Evolutionary conservation across 2,329 filamentous ascomycete genomes (phyloP).

Genomic region (Ophiostoma australiae): DNA sequence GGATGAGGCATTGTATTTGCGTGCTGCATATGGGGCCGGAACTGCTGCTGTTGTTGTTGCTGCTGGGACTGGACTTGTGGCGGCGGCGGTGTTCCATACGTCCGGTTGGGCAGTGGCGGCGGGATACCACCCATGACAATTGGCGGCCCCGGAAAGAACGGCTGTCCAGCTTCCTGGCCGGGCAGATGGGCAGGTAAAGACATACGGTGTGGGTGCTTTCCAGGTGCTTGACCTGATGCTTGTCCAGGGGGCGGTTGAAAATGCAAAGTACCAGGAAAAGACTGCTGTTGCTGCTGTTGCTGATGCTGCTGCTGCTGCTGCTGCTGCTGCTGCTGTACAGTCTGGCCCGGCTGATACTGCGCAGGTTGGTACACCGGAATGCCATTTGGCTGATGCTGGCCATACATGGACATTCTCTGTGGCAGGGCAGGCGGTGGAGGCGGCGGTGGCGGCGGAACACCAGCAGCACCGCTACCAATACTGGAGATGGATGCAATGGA

Average conservation of each 20-base stretch:
- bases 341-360: neutral
- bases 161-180: conserved; percentile 3
- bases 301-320: too few relatives aligned
- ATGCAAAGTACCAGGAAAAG: neutral
- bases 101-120: conserved; percentile 20
- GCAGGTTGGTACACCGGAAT: conserved; percentile 14
- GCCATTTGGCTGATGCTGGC: neutral
- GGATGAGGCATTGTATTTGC: conserved; percentile 16
- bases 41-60: neutral
- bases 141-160: conserved; percentile 18
- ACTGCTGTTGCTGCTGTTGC: neutral
- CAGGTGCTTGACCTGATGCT: neutral
- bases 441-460: conserved; percentile 11
- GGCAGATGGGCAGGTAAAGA: conserved; percentile 17
- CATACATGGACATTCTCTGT: conserved; percentile 22
- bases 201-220: conserved; percentile 17
- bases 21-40: conserved; percentile 19
- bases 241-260: neutral
- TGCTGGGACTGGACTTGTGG: neutral
- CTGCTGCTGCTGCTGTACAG: neutral
- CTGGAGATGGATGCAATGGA: conserved; percentile 15
- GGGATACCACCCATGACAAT: conserved; percentile 10
- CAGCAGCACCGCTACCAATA: neutral
- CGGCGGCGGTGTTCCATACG: neutral
- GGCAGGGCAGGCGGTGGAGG: neutral